Conservation (phyloP, 2,329 filamentous ascomycete genomes). For the Fulvia fulva region DNA sequence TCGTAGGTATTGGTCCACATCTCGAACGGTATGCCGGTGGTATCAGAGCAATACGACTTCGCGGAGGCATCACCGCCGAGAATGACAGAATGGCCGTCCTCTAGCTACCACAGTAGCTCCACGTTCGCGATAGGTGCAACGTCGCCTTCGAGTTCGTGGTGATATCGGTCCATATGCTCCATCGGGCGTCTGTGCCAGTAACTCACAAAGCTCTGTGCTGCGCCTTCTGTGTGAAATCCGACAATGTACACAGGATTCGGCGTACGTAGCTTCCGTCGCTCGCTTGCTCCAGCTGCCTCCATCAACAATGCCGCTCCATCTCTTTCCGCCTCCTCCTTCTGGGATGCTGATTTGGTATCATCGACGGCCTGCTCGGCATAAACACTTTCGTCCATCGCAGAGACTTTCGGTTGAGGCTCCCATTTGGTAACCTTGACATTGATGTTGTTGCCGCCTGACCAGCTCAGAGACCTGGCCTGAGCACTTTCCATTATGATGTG, state of each 20-base stretch:
- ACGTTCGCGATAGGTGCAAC: slow-evolving; percentile 41
- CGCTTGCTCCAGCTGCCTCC: neutral
- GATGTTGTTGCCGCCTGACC: slow-evolving; percentile 27
- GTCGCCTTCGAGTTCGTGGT: slow-evolving; percentile 32
- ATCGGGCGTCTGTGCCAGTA: slow-evolving; percentile 52
- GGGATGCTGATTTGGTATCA: neutral
- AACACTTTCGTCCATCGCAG: slow-evolving; percentile 1
- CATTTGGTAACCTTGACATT: slow-evolving; percentile 26
- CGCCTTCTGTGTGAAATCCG: slow-evolving; percentile 52
- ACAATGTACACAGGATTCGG: slow-evolving; percentile 41
- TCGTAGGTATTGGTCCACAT: too few relatives aligned
- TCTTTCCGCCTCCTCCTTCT: neutral
- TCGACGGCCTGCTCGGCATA: neutral
- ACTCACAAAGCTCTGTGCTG: slow-evolving; percentile 51
- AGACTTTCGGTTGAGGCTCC: slow-evolving; percentile 15
- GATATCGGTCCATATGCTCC: slow-evolving; percentile 23
- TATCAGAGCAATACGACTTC: too few relatives aligned
- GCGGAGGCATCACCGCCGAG: too few relatives aligned
- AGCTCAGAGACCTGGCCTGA: slow-evolving; percentile 24
- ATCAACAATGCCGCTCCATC: neutral
- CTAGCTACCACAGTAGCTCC: slow-evolving; percentile 51
- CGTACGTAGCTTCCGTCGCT: slow-evolving; percentile 43
- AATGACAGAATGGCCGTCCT: too few relatives aligned
- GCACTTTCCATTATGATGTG: slow-evolving; percentile 27
- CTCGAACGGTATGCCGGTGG: too few relatives aligned